A percentile compares a stretch with the other conserved stretches of the same genome.
Evolutionary conservation across 1,284 basidiomycete genomes (phyloP).

Genomic region (Ceratobasidium sp.): DNA sequence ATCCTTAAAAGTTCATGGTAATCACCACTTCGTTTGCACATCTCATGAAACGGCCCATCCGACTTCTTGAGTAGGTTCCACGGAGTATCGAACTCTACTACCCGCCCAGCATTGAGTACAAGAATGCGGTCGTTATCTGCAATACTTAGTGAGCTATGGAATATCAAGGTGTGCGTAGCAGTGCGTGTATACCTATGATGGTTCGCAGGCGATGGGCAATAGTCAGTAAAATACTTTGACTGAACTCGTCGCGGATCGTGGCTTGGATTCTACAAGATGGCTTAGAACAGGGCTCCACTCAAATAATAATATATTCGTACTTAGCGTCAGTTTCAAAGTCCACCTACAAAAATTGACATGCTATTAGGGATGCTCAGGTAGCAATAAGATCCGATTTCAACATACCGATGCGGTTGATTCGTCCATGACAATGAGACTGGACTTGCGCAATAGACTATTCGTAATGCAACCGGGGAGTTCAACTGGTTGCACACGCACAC

Average conservation of each 20-base stretch:
- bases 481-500: background rate
- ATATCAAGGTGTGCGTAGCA: too few species aligned
- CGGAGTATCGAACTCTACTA: slow-evolving; percentile 59
- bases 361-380: slow-evolving; percentile 7
- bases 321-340: slow-evolving; percentile 67
- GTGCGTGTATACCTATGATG: slow-evolving; percentile 31
- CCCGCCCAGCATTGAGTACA: slow-evolving; percentile 48
- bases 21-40: slow-evolving; percentile 58
- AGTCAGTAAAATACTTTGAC: slow-evolving; percentile 82
- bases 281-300: background rate
- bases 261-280: slow-evolving; percentile 69
- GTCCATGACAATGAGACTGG: slow-evolving; percentile 43
- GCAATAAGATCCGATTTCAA: background rate
- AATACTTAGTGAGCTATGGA: slow-evolving; percentile 52
- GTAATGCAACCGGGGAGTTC: background rate
- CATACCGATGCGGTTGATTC: slow-evolving; percentile 44
- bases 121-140: slow-evolving; percentile 69
- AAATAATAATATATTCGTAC: background rate
- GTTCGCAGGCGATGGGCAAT: slow-evolving; percentile 49
- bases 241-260: slow-evolving; percentile 83
- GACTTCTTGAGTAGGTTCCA: slow-evolving; percentile 57
- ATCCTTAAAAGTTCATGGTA: too few species aligned
- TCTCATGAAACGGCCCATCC: slow-evolving; percentile 54
- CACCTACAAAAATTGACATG: slow-evolving; percentile 55
- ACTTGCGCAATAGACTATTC: slow-evolving; percentile 34